Percentiles rank a stretch among this genome's conserved stretches.
Conservation (phyloP, 1,139 yeast genomes). For the Taphrina communis region DNA sequence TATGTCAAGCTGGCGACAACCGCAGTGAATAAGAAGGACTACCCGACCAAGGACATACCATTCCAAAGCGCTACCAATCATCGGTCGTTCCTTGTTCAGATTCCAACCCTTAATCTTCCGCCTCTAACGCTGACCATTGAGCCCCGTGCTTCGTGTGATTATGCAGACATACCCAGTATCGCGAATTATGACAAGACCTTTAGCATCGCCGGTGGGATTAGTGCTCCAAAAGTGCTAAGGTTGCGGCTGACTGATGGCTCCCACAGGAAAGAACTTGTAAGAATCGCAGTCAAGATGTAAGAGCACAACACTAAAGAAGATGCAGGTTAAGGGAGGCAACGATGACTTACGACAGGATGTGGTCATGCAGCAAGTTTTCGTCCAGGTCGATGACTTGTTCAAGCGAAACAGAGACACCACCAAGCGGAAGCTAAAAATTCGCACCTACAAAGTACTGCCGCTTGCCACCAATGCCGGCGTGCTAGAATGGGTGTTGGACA, state of each 20-base stretch:
- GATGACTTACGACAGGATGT: constrained; percentile 96
- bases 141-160: constrained; percentile 57
- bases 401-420: constrained; percentile 63
- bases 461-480: constrained; percentile 86
- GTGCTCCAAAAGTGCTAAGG: constrained; percentile 54
- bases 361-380: constrained; percentile 96
- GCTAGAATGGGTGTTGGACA: constrained; percentile 84
- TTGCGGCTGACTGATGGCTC: constrained; percentile 40
- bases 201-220: constrained; percentile 75
- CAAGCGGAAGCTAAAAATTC: constrained; percentile 62
- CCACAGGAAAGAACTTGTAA: constrained; percentile 44
- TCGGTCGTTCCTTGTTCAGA: constrained; percentile 37
- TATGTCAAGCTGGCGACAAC: constrained; percentile 20
- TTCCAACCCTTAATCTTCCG: constrained; percentile 62
- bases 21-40: constrained; percentile 11
- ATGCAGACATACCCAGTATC: constrained; percentile 61
- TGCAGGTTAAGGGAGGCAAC: constrained; percentile 68
- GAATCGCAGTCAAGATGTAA: background rate
- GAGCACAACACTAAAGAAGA: too few relatives aligned
- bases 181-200: constrained; percentile 57
- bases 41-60: constrained; percentile 14
- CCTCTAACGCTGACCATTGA: constrained; percentile 67
- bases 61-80: constrained; percentile 18
- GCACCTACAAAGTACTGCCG: constrained; percentile 91
- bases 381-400: constrained; percentile 77